A percentile compares a stretch with the other conserved stretches of the same genome.
Evolutionary conservation across 441 rosid genomes (phyloP).

Genomic region (Populus hybrid): DNA sequence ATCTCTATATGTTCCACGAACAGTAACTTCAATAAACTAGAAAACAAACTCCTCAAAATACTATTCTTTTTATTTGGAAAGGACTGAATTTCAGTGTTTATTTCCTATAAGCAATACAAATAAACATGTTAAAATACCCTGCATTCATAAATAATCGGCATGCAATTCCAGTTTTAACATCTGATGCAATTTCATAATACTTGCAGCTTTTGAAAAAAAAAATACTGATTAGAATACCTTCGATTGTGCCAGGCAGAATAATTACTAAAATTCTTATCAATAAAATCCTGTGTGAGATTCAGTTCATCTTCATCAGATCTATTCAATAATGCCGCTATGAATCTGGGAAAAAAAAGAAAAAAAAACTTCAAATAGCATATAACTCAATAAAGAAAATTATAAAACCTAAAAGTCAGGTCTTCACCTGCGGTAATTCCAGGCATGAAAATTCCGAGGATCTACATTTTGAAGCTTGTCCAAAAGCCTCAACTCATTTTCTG

Average conservation of each 20-base stretch:
- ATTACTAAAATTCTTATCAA: conserved; percentile 67
- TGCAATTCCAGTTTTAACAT: not conserved
- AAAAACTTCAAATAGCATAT: not conserved
- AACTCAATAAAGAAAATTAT: not conserved
- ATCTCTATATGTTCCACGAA: not conserved
- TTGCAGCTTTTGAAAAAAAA: too few species aligned
- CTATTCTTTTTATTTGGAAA: not conserved
- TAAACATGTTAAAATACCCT: not conserved
- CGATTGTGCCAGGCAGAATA: conserved; percentile 99
- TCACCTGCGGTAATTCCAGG: conserved; percentile 92
- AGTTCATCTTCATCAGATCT: conserved; percentile 77
- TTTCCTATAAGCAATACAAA: not conserved
- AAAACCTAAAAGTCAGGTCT: conserved; percentile 12
- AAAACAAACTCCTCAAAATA: not conserved
- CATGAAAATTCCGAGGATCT: conserved; percentile 85
- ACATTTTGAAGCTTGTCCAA: conserved; percentile 57
- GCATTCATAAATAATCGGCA: not conserved
- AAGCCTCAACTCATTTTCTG: conserved; percentile 55
- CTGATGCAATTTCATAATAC: not conserved
- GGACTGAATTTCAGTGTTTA: not conserved
- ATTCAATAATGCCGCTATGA: conserved; percentile 62
- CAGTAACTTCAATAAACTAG: not conserved
- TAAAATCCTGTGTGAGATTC: conserved; percentile 60
- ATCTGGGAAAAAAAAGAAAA: conserved; percentile 34
- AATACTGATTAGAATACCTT: conserved; percentile 41